A percentile compares a stretch with the other conserved stretches of the same genome.
These are phyloP conservation scores for Tetragonia tetragonoides DNA, from an alignment of 148 eudicot genomes.

Conservation along the genomic window DNA sequence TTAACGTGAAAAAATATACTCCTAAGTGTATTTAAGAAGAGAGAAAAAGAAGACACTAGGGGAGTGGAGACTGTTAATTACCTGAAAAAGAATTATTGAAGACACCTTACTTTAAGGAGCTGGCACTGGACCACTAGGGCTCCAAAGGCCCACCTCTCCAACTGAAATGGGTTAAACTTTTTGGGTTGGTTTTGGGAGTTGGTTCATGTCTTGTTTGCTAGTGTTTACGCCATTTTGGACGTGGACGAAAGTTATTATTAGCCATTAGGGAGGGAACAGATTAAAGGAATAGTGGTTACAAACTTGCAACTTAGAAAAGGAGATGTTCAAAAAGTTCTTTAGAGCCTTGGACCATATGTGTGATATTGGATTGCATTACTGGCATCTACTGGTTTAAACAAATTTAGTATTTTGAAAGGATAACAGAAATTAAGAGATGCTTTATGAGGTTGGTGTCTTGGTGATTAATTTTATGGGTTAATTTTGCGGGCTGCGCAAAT, in stretches of 20 bases:
- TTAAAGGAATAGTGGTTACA: background rate
- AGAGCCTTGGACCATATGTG: background rate
- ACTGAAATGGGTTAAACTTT: background rate
- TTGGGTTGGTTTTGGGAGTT: constrained; percentile 20
- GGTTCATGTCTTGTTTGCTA: constrained; percentile 16
- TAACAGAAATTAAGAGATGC: too few species aligned
- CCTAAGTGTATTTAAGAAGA: too few species aligned
- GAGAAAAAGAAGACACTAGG: too few species aligned
- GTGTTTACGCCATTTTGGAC: background rate
- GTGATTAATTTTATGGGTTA: too few species aligned
- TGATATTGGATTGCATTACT: background rate
- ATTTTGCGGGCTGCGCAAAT: too few species aligned
- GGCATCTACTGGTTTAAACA: background rate
- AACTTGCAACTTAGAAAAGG: background rate
- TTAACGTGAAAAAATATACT: too few species aligned
- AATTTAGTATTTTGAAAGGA: background rate
- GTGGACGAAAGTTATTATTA: background rate
- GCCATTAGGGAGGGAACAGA: background rate
- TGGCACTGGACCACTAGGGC: constrained; percentile 24
- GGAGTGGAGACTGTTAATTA: background rate
- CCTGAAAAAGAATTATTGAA: background rate
- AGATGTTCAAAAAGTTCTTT: background rate
- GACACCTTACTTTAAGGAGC: constrained; percentile 23
- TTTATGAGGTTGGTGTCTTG: too few species aligned
- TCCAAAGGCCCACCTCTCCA: background rate